A percentile compares a stretch with the other conserved stretches of the same genome.
Evolutionary conservation across 495 filamentous ascomycete species (phyloP).

Genomic region (Bombardia bombarda): DNA sequence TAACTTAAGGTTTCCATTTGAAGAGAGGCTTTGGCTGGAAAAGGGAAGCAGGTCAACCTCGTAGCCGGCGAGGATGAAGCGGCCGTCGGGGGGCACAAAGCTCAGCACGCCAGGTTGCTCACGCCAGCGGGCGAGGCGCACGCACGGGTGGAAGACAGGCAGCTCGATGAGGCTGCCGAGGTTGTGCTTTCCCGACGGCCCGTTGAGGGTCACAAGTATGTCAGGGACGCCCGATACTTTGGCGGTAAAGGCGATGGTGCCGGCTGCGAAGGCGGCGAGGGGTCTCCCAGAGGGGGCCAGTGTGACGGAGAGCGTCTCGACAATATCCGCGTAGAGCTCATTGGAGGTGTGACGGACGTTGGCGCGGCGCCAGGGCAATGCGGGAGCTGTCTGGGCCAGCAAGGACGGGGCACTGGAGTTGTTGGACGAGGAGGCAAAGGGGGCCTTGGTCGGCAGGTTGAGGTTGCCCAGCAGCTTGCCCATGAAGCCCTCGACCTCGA

Average conservation of each 20-base stretch:
- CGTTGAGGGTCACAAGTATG: constrained; percentile 68
- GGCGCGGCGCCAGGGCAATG: constrained; percentile 75
- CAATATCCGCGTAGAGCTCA: constrained; percentile 92
- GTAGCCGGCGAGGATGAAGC: constrained; percentile 91
- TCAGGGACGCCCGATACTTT: constrained; percentile 95
- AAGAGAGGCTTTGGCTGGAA: constrained; percentile 27
- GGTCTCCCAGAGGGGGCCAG: constrained; percentile 84
- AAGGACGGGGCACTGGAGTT: constrained; percentile 22
- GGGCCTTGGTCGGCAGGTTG: constrained; percentile 54
- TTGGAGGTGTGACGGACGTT: constrained; percentile 95
- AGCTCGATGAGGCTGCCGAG: constrained; percentile 68
- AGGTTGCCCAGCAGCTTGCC: constrained; percentile 87
- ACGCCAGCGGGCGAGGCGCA: constrained; percentile 76
- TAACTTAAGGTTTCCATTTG: constrained; percentile 63
- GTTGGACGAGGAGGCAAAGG: constrained; percentile 11
- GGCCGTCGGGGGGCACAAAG: constrained; percentile 91
- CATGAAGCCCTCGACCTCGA: constrained; percentile 83
- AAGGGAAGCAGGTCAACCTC: constrained; percentile 84
- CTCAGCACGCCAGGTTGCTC: constrained; percentile 83
- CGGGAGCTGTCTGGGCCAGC: constrained; percentile 33
- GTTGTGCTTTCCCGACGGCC: constrained; percentile 66
- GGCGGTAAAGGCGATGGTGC: constrained; percentile 88
- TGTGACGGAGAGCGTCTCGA: constrained; percentile 81
- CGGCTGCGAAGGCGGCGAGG: constrained; percentile 78
- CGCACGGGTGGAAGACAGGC: constrained; percentile 96